A percentile compares a stretch with the other conserved stretches of the same genome.
phyloP scores from a whole-genome alignment of 164 flowering plant species.

The Echeveria elegans region DNA sequence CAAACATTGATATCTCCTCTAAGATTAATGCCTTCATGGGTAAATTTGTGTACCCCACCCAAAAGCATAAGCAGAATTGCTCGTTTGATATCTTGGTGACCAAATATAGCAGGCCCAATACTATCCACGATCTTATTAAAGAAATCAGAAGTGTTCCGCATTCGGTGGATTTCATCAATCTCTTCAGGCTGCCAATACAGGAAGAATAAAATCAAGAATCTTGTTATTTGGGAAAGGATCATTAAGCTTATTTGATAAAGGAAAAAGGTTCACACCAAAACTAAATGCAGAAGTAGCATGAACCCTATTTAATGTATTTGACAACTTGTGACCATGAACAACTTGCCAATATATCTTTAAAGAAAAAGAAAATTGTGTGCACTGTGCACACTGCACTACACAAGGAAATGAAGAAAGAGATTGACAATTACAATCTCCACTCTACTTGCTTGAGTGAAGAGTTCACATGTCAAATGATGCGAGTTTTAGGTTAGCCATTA shows the following conservation, averaged over 20 bases:
- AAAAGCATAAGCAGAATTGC: constrained; percentile 90
- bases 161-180: constrained; percentile 57
- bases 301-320: neutral
- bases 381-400: neutral
- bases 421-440: neutral
- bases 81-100: constrained; percentile 94
- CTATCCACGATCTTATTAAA: constrained; percentile 90
- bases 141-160: constrained; percentile 88
- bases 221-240: neutral
- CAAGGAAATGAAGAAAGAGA: neutral
- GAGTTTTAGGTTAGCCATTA: neutral
- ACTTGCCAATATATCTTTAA: neutral
- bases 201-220: constrained; percentile 2
- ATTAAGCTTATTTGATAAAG: neutral
- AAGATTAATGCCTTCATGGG: constrained; percentile 94
- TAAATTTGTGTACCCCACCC: constrained; percentile 91
- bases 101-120: constrained; percentile 87
- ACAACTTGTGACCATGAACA: neutral
- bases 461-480: neutral
- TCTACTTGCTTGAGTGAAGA: neutral
- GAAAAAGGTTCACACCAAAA: neutral
- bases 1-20: constrained; percentile 98
- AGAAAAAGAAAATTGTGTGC: neutral
- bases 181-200: constrained; percentile 56
- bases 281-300: no score